These are phyloP conservation scores for Pichia sp. DNA, from an alignment of 1,139 yeast species.

Conservation along the genomic window DNA sequence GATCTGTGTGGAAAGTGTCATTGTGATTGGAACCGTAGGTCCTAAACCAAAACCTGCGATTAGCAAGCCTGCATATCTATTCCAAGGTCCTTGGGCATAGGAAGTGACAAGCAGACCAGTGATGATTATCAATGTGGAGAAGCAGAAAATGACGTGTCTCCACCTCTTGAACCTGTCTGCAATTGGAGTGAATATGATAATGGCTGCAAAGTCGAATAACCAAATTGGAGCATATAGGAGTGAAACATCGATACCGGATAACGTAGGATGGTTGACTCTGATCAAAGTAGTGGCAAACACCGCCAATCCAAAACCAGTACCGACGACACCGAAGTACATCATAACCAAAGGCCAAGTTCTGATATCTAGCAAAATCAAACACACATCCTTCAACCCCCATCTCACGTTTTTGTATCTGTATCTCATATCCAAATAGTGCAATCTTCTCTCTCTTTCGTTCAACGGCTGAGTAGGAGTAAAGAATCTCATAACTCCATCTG, in stretches of 20 bases:
- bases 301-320: conserved; percentile 80
- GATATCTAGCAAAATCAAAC: conserved; percentile 52
- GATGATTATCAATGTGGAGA: conserved; percentile 62
- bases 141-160: conserved; percentile 59
- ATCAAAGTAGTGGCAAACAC: conserved; percentile 85
- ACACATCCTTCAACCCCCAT: conserved; percentile 64
- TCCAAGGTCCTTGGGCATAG: conserved; percentile 70
- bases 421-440: conserved; percentile 65
- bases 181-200: conserved; percentile 69
- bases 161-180: conserved; percentile 61
- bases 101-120: conserved; percentile 74
- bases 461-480: conserved; percentile 47
- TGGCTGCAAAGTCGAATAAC: conserved; percentile 81
- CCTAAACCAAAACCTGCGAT: conserved; percentile 85
- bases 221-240: conserved; percentile 84
- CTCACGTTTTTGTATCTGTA: conserved; percentile 40
- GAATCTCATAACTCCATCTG: conserved; percentile 19
- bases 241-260: conserved; percentile 66
- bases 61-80: conserved; percentile 71
- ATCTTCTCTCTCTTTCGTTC: conserved; percentile 44
- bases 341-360: conserved; percentile 76
- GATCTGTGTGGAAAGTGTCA: conserved; percentile 83
- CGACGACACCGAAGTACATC: conserved; percentile 92
- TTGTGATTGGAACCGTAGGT: conserved; percentile 84
- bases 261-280: conserved; percentile 54